Percentiles rank a stretch among this genome's conserved stretches.
Conservation (phyloP, 768 basidiomycete species). For the Kondoa malvinella region DNA sequence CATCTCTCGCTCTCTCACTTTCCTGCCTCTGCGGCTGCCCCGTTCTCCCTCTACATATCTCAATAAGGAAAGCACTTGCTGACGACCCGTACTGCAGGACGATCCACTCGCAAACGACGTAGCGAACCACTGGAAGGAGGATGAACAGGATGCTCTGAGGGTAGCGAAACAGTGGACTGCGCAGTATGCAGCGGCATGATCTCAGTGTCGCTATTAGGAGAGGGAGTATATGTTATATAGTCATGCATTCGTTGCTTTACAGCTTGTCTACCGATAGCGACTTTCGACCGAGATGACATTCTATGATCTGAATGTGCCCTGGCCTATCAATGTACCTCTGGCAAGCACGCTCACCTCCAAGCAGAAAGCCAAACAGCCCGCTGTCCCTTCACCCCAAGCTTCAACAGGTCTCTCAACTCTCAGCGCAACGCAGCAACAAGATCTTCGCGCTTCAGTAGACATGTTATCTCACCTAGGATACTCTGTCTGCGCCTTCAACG, state of each 20-base stretch:
- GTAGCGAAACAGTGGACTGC: conserved; percentile 93
- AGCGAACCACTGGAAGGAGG: conserved; percentile 96
- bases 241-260: neutral
- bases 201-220: too few relatives aligned
- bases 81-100: conserved; percentile 38
- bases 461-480: conserved; percentile 68
- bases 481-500: conserved; percentile 58
- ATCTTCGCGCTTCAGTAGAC: conserved; percentile 35
- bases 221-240: neutral
- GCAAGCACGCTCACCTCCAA: conserved; percentile 7
- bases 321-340: conserved; percentile 9
- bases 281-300: conserved; percentile 16
- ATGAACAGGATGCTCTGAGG: conserved; percentile 78
- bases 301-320: conserved; percentile 23
- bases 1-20: conserved; percentile 24
- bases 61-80: too few relatives aligned
- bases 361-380: conserved; percentile 16
- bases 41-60: neutral
- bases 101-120: conserved; percentile 79
- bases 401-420: conserved; percentile 11
- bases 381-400: conserved; percentile 1
- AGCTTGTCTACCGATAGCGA: neutral
- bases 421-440: conserved; percentile 7
- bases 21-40: neutral
- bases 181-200: conserved; percentile 47